Conservation (phyloP, 129 eudicot genomes). For the Helichrysum umbraculigerum region DNA sequence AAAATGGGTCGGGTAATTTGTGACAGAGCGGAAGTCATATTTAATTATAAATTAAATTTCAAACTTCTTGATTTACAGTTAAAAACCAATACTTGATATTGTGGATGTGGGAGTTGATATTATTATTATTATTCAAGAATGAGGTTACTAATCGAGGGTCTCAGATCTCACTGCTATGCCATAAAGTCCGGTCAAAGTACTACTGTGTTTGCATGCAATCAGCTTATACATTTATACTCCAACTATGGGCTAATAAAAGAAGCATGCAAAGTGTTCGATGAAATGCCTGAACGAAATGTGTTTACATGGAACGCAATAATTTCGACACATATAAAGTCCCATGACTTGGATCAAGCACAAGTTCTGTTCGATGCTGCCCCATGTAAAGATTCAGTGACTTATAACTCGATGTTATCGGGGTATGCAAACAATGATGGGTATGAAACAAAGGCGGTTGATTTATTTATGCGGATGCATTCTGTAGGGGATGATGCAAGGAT, state of each 20-base stretch:
- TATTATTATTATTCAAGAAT: constrained; percentile 21
- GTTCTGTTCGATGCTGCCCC: constrained; percentile 59
- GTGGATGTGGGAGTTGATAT: constrained; percentile 15
- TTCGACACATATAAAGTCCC: constrained; percentile 55
- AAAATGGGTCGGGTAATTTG: no score
- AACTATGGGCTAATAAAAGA: constrained; percentile 47
- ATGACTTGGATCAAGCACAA: constrained; percentile 46
- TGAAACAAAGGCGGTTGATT: constrained; percentile 52
- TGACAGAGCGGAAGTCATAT: no score
- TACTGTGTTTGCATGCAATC: constrained; percentile 45
- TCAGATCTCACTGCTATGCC: constrained; percentile 40
- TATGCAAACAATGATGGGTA: constrained; percentile 54
- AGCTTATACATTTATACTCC: constrained; percentile 60
- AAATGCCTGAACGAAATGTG: constrained; percentile 85
- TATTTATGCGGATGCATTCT: constrained; percentile 60
- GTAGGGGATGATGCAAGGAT: constrained; percentile 29
- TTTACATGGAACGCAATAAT: constrained; percentile 89
- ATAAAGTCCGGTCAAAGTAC: constrained; percentile 52
- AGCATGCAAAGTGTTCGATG: constrained; percentile 76
- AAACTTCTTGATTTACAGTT: neutral
- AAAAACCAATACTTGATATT: neutral
- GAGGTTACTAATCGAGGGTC: constrained; percentile 48
- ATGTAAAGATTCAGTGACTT: constrained; percentile 67
- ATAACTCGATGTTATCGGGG: constrained; percentile 74
- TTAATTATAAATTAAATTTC: no score